These are phyloP conservation scores for Malus orientalis DNA, from an alignment of 306 rosid genomes.

Conservation along the genomic window DNA sequence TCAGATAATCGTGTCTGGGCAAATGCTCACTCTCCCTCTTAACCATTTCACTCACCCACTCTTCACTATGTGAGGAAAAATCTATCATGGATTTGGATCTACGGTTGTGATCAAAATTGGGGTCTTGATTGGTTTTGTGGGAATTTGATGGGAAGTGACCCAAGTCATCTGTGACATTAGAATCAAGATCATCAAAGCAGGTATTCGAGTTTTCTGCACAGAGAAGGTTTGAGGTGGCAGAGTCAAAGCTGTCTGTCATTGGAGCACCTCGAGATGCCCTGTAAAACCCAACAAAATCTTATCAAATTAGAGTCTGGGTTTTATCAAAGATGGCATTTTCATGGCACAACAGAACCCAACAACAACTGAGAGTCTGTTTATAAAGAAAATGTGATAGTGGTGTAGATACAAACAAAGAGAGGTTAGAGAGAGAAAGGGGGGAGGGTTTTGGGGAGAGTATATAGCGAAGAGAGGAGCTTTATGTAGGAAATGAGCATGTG, in stretches of 20 bases:
- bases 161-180: slow-evolving; percentile 27
- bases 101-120: slow-evolving; percentile 8
- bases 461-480: slow-evolving; percentile 26
- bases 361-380: not conserved
- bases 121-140: slow-evolving; percentile 22
- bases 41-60: slow-evolving; percentile 33
- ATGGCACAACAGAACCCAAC: slow-evolving; percentile 21
- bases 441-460: not conserved
- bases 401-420: slow-evolving; percentile 5
- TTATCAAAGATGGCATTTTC: slow-evolving; percentile 21
- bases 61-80: slow-evolving; percentile 39
- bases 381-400: not conserved
- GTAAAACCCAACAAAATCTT: slow-evolving; percentile 30
- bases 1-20: slow-evolving; percentile 57
- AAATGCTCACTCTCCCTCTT: slow-evolving; percentile 49
- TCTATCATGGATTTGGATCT: slow-evolving; percentile 31
- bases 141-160: slow-evolving; percentile 28
- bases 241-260: slow-evolving; percentile 51
- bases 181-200: slow-evolving; percentile 41
- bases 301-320: slow-evolving; percentile 29
- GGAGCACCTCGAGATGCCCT: slow-evolving; percentile 16
- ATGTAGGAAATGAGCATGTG: slow-evolving; percentile 37
- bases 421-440: not conserved
- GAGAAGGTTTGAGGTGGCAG: slow-evolving; percentile 32
- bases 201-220: slow-evolving; percentile 34